Base-by-base conservation (phyloP, 306 rosid genomes). In the Lathyrus aphaca region DNA sequence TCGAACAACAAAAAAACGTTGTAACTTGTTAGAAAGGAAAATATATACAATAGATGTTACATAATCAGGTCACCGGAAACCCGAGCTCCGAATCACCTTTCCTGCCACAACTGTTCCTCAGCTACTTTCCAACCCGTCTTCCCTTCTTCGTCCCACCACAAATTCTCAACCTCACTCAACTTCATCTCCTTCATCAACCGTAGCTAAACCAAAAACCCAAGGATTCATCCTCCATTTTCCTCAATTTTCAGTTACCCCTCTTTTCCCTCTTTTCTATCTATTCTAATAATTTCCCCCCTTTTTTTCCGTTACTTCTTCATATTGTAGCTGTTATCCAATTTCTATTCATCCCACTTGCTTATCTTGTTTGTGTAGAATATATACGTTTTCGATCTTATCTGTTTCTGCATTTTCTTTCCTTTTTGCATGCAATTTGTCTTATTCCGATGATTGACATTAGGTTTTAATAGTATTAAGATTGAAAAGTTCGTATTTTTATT, bases 51-150 rank as follows among this genome's bases (percentile, higher is more conserved):
- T 35, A 6, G 39, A 35, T 50, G 56, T 18, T 50, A 50, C 29
- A 50, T 50, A 10, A 50, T 50, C 56, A 50, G 59, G 59, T 53
- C 59, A 53, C 59, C 59, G 59, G 59, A 53, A 21, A 17, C 15
- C 29, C 10, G 14, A 21, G 15, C 14, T 53, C 5, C 14, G 32
- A 53, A 53, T 23, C 32, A 53, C 32, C 56, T 50, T 10, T 50
- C 56, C 2, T 18, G 23, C 30, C 15, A 19, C 59, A 53, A 11
- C 59, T 11, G 35, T 53, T 53, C 32, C 21, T 53, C 59, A 53
- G 59, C 59, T 53, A 53, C 59, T 53, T 53, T 13, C 13, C 30
- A 21, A 53, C 59, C 25, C 11, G 32, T 53, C 59, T 53, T 11
- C 59, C 59, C 25, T 53, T 14, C 29, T 53, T 11, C 59, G 7